These are phyloP conservation scores for Thalia dealbata DNA, from an alignment of 176 grass and related monocot genomes.

Conservation along the genomic window DNA sequence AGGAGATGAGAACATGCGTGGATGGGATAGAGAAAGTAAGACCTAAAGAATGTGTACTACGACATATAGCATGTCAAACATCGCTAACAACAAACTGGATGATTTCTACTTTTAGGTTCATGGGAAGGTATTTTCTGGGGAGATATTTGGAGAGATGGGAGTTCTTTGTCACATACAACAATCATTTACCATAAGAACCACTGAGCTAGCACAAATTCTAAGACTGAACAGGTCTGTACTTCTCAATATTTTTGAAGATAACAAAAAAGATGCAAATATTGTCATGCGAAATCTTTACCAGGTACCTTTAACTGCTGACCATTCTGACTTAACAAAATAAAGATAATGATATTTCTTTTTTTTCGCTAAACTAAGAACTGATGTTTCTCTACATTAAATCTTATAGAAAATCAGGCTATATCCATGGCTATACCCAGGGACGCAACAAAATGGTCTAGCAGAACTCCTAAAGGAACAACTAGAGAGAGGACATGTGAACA, in stretches of 20 bases:
- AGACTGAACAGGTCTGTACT: conserved; percentile 15
- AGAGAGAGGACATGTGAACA: not conserved
- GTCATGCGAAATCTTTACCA: conserved; percentile 20
- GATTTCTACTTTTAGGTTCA: conserved; percentile 2
- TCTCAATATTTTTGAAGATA: conserved; percentile 7
- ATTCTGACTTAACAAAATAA: not conserved
- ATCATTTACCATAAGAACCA: conserved; percentile 16
- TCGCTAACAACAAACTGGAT: not conserved
- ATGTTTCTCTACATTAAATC: not conserved
- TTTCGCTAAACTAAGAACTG: not conserved
- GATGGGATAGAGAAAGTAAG: conserved; percentile 44
- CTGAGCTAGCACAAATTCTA: conserved; percentile 19
- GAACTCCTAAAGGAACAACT: not conserved
- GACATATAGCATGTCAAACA: too few species aligned
- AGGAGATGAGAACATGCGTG: conserved; percentile 38
- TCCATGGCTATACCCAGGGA: conserved; percentile 2
- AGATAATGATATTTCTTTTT: not conserved
- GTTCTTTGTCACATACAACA: conserved; percentile 18
- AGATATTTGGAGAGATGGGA: conserved; percentile 16
- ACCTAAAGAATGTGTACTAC: not conserved
- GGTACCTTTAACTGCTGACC: not conserved
- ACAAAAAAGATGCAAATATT: conserved; percentile 12
- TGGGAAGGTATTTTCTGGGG: conserved; percentile 15
- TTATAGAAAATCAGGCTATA: conserved; percentile 24
- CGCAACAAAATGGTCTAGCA: not conserved